phyloP scores from a whole-genome alignment of 495 filamentous ascomycete genomes.

The Podospora fimiseda region DNA sequence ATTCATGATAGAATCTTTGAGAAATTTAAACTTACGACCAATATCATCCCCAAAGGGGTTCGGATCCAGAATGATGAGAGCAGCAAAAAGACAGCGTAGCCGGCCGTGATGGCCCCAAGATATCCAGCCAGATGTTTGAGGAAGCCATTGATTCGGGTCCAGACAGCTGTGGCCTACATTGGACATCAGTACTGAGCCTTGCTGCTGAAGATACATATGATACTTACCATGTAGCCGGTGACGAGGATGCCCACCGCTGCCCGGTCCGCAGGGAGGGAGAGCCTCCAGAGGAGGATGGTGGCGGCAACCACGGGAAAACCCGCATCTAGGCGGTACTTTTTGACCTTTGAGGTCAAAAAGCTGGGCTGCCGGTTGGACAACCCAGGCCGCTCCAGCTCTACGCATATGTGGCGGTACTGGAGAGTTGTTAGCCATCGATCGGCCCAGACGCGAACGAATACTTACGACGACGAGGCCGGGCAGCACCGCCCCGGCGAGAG shows the following conservation, averaged over 20 bases:
- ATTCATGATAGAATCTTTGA: too few relatives aligned
- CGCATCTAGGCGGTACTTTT: background rate
- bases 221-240: background rate
- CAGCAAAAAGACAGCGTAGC: slow-evolving; percentile 9
- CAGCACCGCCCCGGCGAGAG: background rate
- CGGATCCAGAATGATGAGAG: slow-evolving; percentile 18
- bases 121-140: background rate
- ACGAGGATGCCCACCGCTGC: background rate
- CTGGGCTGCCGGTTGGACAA: background rate
- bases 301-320: background rate
- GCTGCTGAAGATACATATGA: too few relatives aligned
- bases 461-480: background rate
- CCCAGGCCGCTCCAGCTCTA: background rate
- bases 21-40: slow-evolving; percentile 27
- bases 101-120: background rate
- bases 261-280: background rate
- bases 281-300: slow-evolving; percentile 1
- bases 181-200: too few relatives aligned
- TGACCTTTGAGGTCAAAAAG: background rate
- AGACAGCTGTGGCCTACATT: too few relatives aligned
- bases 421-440: background rate
- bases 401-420: background rate
- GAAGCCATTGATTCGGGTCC: background rate
- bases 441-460: background rate
- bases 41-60: slow-evolving; percentile 6